These are phyloP conservation scores for Phoma sp. DNA, from an alignment of 2,329 filamentous ascomycete species.

Conservation along the genomic window DNA sequence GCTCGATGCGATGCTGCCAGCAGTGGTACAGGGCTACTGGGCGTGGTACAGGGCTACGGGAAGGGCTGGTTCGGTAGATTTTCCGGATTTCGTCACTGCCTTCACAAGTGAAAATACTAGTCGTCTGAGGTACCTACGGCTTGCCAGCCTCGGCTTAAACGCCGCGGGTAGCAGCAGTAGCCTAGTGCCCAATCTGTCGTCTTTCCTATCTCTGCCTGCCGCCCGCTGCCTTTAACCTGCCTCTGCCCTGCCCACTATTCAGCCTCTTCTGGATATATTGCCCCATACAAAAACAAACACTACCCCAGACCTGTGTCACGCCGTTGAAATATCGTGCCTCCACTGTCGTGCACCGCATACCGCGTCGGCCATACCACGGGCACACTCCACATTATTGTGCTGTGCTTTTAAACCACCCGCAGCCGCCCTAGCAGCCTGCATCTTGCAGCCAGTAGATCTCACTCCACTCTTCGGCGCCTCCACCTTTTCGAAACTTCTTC, in stretches of 20 bases:
- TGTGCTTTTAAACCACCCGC: not conserved
- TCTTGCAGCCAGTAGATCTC: conserved; percentile 1
- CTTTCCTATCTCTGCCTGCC: conserved; percentile 4
- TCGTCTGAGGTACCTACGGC: not conserved
- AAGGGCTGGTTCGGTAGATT: conserved; percentile 28
- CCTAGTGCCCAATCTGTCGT: not conserved
- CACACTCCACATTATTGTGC: not conserved
- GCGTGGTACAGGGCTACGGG: not conserved
- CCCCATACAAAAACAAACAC: not conserved
- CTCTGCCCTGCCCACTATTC: conserved; percentile 2
- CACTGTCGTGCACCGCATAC: not conserved
- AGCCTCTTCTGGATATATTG: conserved; percentile 16
- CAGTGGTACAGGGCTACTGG: not conserved
- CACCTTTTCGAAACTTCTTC: conserved; percentile 16
- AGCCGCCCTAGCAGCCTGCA: conserved; percentile 12
- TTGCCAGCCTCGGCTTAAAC: conserved; percentile 26
- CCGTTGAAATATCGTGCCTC: conserved; percentile 1
- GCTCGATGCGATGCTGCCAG: conserved; percentile 15
- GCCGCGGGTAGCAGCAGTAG: conserved; percentile 9
- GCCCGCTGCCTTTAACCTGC: conserved; percentile 9
- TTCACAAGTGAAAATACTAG: conserved; percentile 15
- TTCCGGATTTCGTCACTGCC: conserved; percentile 5
- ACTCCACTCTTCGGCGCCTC: not conserved
- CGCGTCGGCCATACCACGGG: conserved; percentile 14
- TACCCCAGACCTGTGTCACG: not conserved